These are phyloP conservation scores for Ophiocordyceps robertsii DNA, from an alignment of 2,329 filamentous ascomycete genomes.

Conservation along the genomic window DNA sequence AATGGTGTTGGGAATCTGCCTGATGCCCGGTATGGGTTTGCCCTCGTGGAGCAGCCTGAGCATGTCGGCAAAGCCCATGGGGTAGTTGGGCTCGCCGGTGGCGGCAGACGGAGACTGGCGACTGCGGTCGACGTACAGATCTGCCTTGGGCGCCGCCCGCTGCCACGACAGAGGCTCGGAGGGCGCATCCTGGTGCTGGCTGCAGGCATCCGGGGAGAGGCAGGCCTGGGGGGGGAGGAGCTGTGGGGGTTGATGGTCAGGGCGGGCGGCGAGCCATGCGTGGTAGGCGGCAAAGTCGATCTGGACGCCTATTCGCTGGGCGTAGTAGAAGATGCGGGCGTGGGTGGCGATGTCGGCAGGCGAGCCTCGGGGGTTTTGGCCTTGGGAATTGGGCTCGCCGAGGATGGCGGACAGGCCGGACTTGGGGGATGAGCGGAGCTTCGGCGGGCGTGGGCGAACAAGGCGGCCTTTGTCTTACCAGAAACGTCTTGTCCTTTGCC, in stretches of 20 bases:
- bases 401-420: slow-evolving; percentile 52
- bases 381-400: slow-evolving; percentile 29
- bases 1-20: slow-evolving; percentile 71
- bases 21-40: slow-evolving; percentile 74
- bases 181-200: neutral
- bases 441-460: neutral
- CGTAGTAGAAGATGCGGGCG: slow-evolving; percentile 56
- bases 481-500: slow-evolving; percentile 54
- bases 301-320: slow-evolving; percentile 30
- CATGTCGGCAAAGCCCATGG: slow-evolving; percentile 72
- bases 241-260: slow-evolving; percentile 19
- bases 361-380: slow-evolving; percentile 27
- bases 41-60: slow-evolving; percentile 74
- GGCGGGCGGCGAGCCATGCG: slow-evolving; percentile 37
- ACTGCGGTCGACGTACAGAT: slow-evolving; percentile 30
- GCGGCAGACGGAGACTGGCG: slow-evolving; percentile 6
- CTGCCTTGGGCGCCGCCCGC: slow-evolving; percentile 31
- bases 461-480: slow-evolving; percentile 27
- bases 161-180: slow-evolving; percentile 28
- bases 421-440: slow-evolving; percentile 15
- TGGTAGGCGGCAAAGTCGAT: slow-evolving; percentile 59
- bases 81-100: slow-evolving; percentile 54
- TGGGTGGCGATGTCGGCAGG: slow-evolving; percentile 47
- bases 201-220: neutral
- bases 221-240: slow-evolving; percentile 20